Evolutionary conservation across 352 stramenopile species (phyloP), one percentile per base, ranked within the genome.

Genomic region (Aphanomyces stellatus): DNA sequence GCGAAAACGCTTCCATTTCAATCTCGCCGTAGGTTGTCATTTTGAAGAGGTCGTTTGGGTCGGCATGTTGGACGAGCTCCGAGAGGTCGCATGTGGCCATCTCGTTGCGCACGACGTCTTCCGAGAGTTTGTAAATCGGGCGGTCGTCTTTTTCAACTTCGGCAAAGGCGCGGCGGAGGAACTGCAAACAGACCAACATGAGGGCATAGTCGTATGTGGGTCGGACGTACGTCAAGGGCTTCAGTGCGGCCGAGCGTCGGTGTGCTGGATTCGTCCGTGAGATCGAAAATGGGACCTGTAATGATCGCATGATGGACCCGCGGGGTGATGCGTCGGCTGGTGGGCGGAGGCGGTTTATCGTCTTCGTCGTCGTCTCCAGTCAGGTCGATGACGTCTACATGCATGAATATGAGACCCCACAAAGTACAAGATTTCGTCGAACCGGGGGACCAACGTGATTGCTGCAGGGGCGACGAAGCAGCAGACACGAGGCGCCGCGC

Each of bases 1-100:
- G 66, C 28, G 77, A 82, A 8, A 93, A 73, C 0, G 81, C 90
- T 63, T 85, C 73, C 33, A 85, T 70, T 34, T 81, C 85, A 40
- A 93, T 83, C 71, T 93, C 85, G 5, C 85, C 85, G 63, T 93
- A 93, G 40, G 85, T 93, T 61, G 91, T 82, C 62, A 90, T 68
- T 7, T 81, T 76, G 11, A 79, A 75, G 56, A 91, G 88, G 13
- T 93, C 85, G 57, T 75, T 81, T 42, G 77, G 51, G 27, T 62
- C 80, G 24, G 90, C 70, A 49, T 87, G 77, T 4, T 88, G 71
- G n/a, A 93, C 81, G 51, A 90, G 75, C 30, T 81, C 73, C 27
- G 82, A 93, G 10, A 74, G 73, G 22, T 79, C 74, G 67, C 83
- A 88, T 28, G 81, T 56, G 3, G 60, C 48, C 24, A 83, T 93